These are phyloP conservation scores for Suhomyces ambrosiae DNA, from an alignment of 1,139 yeast genomes.

Conservation along the genomic window DNA sequence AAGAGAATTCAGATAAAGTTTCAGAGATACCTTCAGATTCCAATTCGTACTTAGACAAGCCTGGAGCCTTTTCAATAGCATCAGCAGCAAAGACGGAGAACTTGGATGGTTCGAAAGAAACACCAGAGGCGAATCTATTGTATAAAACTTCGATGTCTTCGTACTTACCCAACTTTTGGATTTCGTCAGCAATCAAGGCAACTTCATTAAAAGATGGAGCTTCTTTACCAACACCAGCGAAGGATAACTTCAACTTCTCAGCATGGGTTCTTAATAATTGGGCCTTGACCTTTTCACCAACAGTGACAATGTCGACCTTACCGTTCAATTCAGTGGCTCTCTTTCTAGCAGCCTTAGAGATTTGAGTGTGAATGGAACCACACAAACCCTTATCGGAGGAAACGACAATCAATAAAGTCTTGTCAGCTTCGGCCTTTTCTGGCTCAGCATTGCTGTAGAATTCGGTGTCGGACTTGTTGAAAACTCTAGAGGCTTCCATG, in stretches of 20 bases:
- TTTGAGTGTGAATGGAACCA: constrained; percentile 96
- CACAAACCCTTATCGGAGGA: constrained; percentile 98
- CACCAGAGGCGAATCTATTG: constrained; percentile 86
- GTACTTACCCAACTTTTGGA: constrained; percentile 67
- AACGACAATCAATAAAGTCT: constrained; percentile 77
- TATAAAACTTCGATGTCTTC: constrained; percentile 78
- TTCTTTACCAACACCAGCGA: constrained; percentile 93
- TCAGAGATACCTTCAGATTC: constrained; percentile 70
- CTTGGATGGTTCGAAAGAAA: constrained; percentile 82
- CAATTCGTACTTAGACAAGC: constrained; percentile 78
- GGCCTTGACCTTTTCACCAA: constrained; percentile 92
- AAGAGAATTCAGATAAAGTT: constrained; percentile 79
- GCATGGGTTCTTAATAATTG: constrained; percentile 86
- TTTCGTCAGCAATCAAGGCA: constrained; percentile 84
- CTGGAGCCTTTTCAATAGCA: constrained; percentile 84
- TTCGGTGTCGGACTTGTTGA: constrained; percentile 77
- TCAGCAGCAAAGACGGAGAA: constrained; percentile 69
- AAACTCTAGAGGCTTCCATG: constrained; percentile 85
- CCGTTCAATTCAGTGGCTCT: constrained; percentile 62
- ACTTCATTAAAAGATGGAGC: constrained; percentile 94
- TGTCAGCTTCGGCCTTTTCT: constrained; percentile 52
- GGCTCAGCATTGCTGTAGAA: constrained; percentile 85
- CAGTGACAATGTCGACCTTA: constrained; percentile 76
- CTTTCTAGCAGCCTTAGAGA: constrained; percentile 83
- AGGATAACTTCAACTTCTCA: constrained; percentile 67